These are phyloP conservation scores for Paramecium sexaurelia DNA, from an alignment of 73 alveolate genomes.

Conservation along the genomic window DNA sequence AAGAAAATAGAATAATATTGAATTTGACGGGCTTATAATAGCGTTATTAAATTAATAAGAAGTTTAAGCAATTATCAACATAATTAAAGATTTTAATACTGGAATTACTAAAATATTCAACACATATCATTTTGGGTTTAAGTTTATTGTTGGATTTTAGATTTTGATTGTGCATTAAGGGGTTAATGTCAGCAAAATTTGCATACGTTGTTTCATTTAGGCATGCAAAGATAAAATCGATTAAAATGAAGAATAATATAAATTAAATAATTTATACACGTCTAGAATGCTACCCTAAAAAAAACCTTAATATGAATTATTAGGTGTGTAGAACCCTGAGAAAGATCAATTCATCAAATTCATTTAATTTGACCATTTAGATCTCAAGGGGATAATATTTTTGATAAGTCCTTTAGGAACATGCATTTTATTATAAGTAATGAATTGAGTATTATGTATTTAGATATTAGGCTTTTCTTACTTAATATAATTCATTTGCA, in stretches of 20 bases:
- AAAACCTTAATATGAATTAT: slow-evolving; percentile 21
- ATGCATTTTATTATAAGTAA: background rate
- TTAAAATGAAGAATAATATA: background rate
- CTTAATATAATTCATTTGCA: background rate
- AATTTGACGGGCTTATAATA: too few species aligned
- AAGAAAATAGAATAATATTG: too few species aligned
- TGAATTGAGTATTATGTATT: background rate
- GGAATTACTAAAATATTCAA: too few species aligned
- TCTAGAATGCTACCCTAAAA: slow-evolving; percentile 10
- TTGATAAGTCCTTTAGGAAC: slow-evolving; percentile 37
- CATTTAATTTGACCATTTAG: background rate
- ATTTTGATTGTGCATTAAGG: background rate
- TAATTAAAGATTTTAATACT: too few species aligned
- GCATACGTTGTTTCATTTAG: background rate
- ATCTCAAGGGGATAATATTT: background rate
- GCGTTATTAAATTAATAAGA: too few species aligned
- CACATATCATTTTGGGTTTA: too few species aligned
- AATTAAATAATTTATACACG: slow-evolving; percentile 44
- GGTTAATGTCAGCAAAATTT: background rate
- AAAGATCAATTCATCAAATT: background rate
- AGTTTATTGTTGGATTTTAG: too few species aligned
- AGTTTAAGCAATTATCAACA: too few species aligned
- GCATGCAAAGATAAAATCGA: background rate
- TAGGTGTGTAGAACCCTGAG: background rate
- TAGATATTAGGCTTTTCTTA: background rate